Base-by-base conservation (phyloP, 441 rosid species). In the Brassica balearica region DNA sequence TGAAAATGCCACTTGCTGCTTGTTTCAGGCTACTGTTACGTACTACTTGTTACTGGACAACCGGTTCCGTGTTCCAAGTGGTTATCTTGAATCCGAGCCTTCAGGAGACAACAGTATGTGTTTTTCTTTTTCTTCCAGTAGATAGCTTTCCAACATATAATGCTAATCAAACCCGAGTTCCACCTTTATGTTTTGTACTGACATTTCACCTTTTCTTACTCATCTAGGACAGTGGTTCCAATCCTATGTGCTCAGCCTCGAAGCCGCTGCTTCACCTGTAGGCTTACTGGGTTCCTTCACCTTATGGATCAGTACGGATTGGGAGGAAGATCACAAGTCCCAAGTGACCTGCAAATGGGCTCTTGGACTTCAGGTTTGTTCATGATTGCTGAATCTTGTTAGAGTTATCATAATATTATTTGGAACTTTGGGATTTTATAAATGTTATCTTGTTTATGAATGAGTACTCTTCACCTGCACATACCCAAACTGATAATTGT, bases 51-150 rank as follows among this genome's bases (percentile, higher is more conserved):
- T 92, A 69, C 80, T 94, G 89, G 98, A 96, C 83, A 96, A 93
- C 67, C 88, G 97, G 10, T 94, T 90, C 84, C 97, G 97, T 67
- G 94, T 87, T 80, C 88, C 97, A 79, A 94, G 95, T 86, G 97
- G 97, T 69, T 94, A 96, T 85, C 98, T 96, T 59, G 99, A 96
- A 81, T 94, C 95, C 46, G 97, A 96, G 89, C 91, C n/a, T 96
- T 85, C 97, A 91, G 84, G 99, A 96, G 86, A 85, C 96, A 48
- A 83, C 91, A 92, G 99, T 96, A 77, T 2, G 83, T 74, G 34
- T 48, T 17, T 76, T 66, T 73, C 46, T 9, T 11, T 41, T 60
- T 17, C 6, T n/a, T 73, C 15, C 15, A 65, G 20, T 69, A 0
- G 25, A 64, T 70, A 46, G 63, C 48, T 46, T 23, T 12, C 11